Evolutionary conservation across 495 filamentous ascomycete genomes (phyloP), one percentile per base, ranked within the genome.

Genomic region (Aspergillus funiculosus): DNA sequence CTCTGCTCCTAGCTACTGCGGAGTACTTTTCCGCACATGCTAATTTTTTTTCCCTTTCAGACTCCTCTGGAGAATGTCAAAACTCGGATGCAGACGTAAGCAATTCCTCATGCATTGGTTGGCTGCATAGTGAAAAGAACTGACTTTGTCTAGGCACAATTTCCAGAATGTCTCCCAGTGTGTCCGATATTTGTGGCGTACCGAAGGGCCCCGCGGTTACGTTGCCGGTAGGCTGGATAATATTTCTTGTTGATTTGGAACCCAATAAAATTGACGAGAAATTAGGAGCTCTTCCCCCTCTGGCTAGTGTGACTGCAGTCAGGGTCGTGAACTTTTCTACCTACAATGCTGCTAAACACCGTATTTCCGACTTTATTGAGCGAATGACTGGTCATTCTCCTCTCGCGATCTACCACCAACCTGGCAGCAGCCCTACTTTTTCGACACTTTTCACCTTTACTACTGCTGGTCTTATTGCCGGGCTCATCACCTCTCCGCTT

Each of bases 301-400:
- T 96, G 59, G 79, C 79, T 14, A 92, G 86, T 69, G 85, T 96
- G 38, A 95, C 90, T 6, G 75, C 87, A 37, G 89, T 95, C 43
- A 81, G 90, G 26, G 92, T 91, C 14, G 76, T 94, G 39, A 92
- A 87, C n/a, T 95, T 96, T 60, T 90, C 87, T 25, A 84, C 91
- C 43, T 96, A 96, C 69, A 87, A 89, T 62, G 76, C 75, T 27
- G 83, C 86, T 28, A 95, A 95, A 66, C 80, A 87, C 62, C 64
- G 69, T 8, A 83, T 90, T 54, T 81, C 86, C 27, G 60, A 61
- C 6, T 54, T 58, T 7, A 48, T 67, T n/a, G 50, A 68, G 29
- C 46, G 56, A 25, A 66, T 80, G 42, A 81, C 82, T 34, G 86
- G 85, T 18, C 69, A 74, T 35, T 83, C 85, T 30, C 87, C 88